Conservation (phyloP, 208 protist species). For the Trypanosoma theileri region DNA sequence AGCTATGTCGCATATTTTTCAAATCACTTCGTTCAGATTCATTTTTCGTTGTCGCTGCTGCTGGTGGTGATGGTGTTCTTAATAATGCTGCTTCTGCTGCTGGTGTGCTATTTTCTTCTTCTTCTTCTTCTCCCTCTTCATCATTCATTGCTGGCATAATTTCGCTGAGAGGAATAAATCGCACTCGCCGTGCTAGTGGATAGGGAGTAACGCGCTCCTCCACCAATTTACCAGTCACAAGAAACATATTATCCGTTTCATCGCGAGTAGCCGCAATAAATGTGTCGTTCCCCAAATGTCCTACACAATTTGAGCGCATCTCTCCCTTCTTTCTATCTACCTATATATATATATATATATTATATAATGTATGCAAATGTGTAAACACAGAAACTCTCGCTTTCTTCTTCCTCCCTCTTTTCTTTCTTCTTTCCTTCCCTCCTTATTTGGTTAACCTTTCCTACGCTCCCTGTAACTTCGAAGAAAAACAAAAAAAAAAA, state of each 20-base stretch:
- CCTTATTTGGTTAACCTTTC: constrained; percentile 23
- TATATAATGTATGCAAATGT: no score
- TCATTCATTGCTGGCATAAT: neutral
- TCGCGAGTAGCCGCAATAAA: constrained; percentile 60
- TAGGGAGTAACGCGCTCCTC: constrained; percentile 39
- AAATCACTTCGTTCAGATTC: neutral
- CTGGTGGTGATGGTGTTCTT: neutral
- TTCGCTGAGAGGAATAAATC: constrained; percentile 20
- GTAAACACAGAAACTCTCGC: no score
- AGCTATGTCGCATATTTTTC: constrained; percentile 33
- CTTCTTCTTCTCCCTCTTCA: neutral
- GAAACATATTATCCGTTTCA: constrained; percentile 37
- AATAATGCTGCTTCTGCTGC: neutral
- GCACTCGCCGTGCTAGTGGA: constrained; percentile 37
- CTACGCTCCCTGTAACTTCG: constrained; percentile 1
- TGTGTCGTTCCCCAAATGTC: constrained; percentile 81
- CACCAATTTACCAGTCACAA: constrained; percentile 63
- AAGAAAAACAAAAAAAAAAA: neutral
- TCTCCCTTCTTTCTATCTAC: no score
- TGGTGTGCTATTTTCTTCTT: neutral
- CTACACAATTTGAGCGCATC: constrained; percentile 83
- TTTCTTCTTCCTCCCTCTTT: neutral
- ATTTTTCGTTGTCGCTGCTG: neutral
- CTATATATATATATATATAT: no score
- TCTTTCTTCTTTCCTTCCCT: constrained; percentile 5